Base-by-base conservation (phyloP, 768 basidiomycete species). In the Amanita brunnescens region DNA sequence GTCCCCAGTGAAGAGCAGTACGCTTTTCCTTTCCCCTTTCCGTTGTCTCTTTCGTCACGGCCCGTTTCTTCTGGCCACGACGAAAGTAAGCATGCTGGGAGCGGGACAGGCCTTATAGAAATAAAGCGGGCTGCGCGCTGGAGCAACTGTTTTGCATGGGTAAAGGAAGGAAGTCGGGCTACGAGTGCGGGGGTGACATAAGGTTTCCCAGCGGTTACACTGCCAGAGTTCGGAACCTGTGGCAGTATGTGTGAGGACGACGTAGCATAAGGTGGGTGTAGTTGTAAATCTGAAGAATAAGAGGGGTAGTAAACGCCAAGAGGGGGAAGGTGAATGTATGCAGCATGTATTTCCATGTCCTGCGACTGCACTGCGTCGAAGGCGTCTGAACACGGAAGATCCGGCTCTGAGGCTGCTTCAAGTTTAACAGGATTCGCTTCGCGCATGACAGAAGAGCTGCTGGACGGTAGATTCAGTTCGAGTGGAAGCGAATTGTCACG, bases 131-230 rank as follows among this genome's bases (percentile, higher is more conserved):
- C 58, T 7, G 64, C 69, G 8, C 41, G 44, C 6, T 58, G 49
- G 13, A 73, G 53, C 21, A 69, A 60, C 3, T 56, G 59, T 48
- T 55, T 58, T 50, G 68, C 65, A 2, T 51, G 56, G 40, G 51
- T 30, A 2, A 63, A 33, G 8, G 62, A 48, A 7, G 74, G 72
- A 8, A 76, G 65, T 33, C 66, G 58, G 4, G 63, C 58, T 18
- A 71, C 54, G 29, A 75, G 61, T 0, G 61, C 61, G 0, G 65
- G 58, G 2, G 72, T 68, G 4, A 67, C 55, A 24, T 61, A 57
- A 12, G 68, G 68, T 26, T 57, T 60, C 54, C 24, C 21, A 43
- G 48, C 37, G 21, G 35, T 26, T 16, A 37, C 32, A 30, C 21
- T 29, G 39, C 30, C 3, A 14, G 52, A 50, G 43, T 10, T 12